These are phyloP conservation scores for Coffea canephora DNA, from an alignment of 257 asterid genomes.

Conservation along the genomic window DNA sequence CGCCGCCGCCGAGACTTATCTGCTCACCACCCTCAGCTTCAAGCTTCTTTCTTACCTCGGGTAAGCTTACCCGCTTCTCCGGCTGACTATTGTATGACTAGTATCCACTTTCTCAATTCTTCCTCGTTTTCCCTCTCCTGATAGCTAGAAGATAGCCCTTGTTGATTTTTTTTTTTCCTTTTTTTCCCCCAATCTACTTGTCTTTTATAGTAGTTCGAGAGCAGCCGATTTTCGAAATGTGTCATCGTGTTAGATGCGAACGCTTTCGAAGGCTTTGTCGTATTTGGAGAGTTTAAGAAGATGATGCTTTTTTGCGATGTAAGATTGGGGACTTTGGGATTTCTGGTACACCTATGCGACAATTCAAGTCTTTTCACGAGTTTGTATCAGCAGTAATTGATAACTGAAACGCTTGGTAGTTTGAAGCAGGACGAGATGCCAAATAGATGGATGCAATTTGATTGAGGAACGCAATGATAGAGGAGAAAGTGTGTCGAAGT, in stretches of 20 bases:
- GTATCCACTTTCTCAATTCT: neutral
- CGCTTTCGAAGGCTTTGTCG: too few species aligned
- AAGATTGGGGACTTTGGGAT: neutral
- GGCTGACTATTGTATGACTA: neutral
- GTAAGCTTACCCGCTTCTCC: conserved; percentile 26
- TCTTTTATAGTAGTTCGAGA: neutral
- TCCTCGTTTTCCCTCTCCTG: neutral
- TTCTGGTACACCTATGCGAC: neutral
- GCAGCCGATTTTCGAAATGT: too few species aligned
- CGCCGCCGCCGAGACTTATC: conserved; percentile 94
- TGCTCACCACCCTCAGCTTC: conserved; percentile 78
- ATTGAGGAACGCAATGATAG: neutral
- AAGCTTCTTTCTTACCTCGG: conserved; percentile 90
- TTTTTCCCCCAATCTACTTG: neutral
- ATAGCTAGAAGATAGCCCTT: neutral
- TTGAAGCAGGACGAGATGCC: neutral
- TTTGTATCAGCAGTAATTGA: neutral
- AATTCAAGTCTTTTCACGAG: neutral
- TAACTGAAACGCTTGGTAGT: neutral
- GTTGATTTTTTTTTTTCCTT: neutral
- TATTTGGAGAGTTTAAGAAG: neutral
- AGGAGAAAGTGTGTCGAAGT: neutral
- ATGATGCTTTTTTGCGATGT: neutral
- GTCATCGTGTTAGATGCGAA: neutral
- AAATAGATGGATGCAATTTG: neutral